phyloP scores from a whole-genome alignment of 2,329 filamentous ascomycete species.

The Cladophialophora psammophila region DNA sequence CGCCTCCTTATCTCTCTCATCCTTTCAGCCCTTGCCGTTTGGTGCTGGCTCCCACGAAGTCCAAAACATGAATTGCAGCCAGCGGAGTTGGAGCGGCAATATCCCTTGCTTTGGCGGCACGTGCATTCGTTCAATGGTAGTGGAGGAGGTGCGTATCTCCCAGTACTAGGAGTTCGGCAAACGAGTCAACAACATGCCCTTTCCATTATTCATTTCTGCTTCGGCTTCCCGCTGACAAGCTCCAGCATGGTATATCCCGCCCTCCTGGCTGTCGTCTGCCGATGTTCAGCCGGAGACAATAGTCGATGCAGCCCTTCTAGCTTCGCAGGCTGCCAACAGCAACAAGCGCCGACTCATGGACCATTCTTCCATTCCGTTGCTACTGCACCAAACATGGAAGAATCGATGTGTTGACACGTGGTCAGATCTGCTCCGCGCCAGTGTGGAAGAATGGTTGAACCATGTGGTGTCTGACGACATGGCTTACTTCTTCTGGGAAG shows the following conservation, averaged over 20 bases:
- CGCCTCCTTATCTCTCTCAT: slow-evolving; percentile 21
- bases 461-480: slow-evolving; percentile 39
- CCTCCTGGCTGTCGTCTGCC: slow-evolving; percentile 24
- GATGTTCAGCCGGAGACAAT: slow-evolving; percentile 38
- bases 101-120: slow-evolving; percentile 30
- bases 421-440: slow-evolving; percentile 39
- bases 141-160: slow-evolving; percentile 25
- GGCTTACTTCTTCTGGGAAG: slow-evolving; percentile 48
- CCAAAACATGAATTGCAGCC: slow-evolving; percentile 14
- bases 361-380: slow-evolving; percentile 43
- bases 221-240: slow-evolving; percentile 6
- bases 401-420: slow-evolving; percentile 42
- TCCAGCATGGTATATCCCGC: slow-evolving; percentile 34
- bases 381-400: slow-evolving; percentile 48
- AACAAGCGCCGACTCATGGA: slow-evolving; percentile 34
- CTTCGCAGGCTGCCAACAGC: slow-evolving; percentile 34
- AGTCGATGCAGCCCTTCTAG: slow-evolving; percentile 43
- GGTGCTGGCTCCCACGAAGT: slow-evolving; percentile 17
- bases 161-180: neutral
- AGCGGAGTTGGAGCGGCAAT: slow-evolving; percentile 21
- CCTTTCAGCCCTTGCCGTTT: slow-evolving; percentile 17
- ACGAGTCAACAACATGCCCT: neutral
- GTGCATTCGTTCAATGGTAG: slow-evolving; percentile 33
- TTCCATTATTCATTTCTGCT: neutral
- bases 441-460: slow-evolving; percentile 44